Conservation (phyloP, 306 rosid genomes). For the Prunus dulcis region DNA sequence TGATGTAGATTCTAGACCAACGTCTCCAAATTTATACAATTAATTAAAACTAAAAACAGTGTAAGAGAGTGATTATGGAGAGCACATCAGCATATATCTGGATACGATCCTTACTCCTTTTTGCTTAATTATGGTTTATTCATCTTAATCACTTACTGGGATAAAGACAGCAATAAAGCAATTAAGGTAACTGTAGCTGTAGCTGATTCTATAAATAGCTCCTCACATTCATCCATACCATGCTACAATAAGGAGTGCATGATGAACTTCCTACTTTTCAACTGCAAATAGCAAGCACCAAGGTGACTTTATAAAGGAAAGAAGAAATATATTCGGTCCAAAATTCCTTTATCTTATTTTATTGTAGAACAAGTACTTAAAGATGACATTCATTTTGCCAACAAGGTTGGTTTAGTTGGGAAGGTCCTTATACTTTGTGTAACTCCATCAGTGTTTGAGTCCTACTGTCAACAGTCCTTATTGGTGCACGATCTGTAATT, state of each 20-base stretch:
- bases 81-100: constrained; percentile 4
- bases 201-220: too few relatives aligned
- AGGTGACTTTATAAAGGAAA: too few relatives aligned
- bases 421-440: too few relatives aligned
- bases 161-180: too few relatives aligned
- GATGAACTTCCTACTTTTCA: too few relatives aligned
- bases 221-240: too few relatives aligned
- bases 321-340: neutral
- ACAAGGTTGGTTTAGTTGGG: too few relatives aligned
- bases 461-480: fast-evolving
- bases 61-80: neutral
- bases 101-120: neutral
- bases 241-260: neutral
- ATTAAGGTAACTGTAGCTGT: too few relatives aligned
- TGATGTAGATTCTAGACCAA: constrained; percentile 7
- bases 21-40: constrained; percentile 4
- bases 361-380: neutral
- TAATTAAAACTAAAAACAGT: neutral
- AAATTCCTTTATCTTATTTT: neutral
- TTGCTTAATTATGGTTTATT: neutral
- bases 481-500: too few relatives aligned
- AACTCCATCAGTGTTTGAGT: fast-evolving
- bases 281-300: neutral
- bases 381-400: neutral
- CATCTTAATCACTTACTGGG: too few relatives aligned